Percentiles rank a stretch among this genome's conserved stretches.
These are phyloP conservation scores for Liquidambar formosana DNA, from an alignment of 164 flowering plant genomes.

Conservation along the genomic window DNA sequence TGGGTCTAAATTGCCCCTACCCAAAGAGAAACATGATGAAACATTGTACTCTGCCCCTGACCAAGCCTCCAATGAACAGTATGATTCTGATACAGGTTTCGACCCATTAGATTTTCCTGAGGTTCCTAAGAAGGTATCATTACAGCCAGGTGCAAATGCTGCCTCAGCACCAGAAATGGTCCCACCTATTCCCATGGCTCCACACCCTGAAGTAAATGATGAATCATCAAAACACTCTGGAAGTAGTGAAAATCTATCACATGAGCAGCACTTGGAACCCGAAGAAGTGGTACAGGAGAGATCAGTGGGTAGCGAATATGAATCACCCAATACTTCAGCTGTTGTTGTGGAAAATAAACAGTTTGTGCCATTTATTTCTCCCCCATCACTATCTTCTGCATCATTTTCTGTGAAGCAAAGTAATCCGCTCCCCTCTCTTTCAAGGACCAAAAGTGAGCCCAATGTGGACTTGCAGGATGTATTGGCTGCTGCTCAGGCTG, in stretches of 20 bases:
- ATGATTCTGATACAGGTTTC: constrained; percentile 54
- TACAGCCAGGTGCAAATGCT: constrained; percentile 33
- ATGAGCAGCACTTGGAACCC: constrained; percentile 21
- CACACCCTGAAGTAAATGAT: constrained; percentile 25
- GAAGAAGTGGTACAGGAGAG: constrained; percentile 29
- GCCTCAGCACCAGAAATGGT: constrained; percentile 33
- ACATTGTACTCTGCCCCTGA: constrained; percentile 28
- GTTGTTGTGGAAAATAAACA: constrained; percentile 44
- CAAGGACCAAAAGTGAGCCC: constrained; percentile 42
- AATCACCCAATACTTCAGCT: constrained; percentile 12
- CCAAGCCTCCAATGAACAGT: constrained; percentile 31
- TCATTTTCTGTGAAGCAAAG: constrained; percentile 26
- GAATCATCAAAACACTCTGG: constrained; percentile 27
- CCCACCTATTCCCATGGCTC: constrained; percentile 25
- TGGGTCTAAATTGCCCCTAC: constrained; percentile 74
- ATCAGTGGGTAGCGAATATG: constrained; percentile 16
- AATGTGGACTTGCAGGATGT: constrained; percentile 82
- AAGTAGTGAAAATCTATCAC: constrained; percentile 13
- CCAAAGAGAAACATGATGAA: constrained; percentile 70
- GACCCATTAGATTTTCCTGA: constrained; percentile 78
- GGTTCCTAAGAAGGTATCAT: constrained; percentile 63
- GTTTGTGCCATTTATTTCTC: constrained; percentile 64
- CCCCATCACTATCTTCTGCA: constrained; percentile 51
- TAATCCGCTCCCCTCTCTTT: constrained; percentile 26
- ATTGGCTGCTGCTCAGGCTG: constrained; percentile 84